Base-by-base conservation (phyloP, 1,139 yeast genomes). In the Lodderomyces metapsilosis region DNA sequence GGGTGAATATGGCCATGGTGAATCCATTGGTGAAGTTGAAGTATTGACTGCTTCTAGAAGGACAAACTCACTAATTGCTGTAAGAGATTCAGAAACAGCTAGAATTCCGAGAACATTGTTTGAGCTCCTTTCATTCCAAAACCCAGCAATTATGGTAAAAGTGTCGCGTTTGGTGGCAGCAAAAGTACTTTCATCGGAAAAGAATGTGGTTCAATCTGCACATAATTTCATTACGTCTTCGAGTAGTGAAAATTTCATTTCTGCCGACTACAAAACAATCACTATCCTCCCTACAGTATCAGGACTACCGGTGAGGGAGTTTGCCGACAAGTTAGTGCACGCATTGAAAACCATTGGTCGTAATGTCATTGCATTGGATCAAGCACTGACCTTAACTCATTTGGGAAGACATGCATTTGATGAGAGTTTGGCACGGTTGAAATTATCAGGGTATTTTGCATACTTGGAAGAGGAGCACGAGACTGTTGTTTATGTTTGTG, bases 381-480 rank as follows among this genome's bases (percentile, higher is more conserved):
- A 89, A 56, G 84, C 95, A 0, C 76, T 91, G 0, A 83, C 91
- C 1, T 68, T 92, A 45, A 76, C 78, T 3, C 92, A 87, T 59
- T 68, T 92, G 45, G 98, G 98, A 0, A 77, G 91, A 42, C 88
- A 91, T 62, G 98, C 98, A 0, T 92, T 92, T 66, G 96, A 88
- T 59, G 91, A 84, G 52, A 52, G 74, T 28, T 71, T 92, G 45
- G 88, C 96, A 0, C 80, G 84, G 43, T 68, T 92, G 54, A 89
- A 88, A 58, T 81, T 91, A 47, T 79, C 94, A 37, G 96, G 97
- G 0, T 88, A 85, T 55, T 84, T 92, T 55, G 88, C 96, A 0
- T 95, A 89, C 50, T 71, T 92, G 43, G 98, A 92, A 68, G 98
- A 91, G 54, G 79, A 81, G 48, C 88, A 83, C 58, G 88, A 91